Evolutionary conservation across 2,329 filamentous ascomycete species (phyloP).

Genomic region (Pezicula radicicola): DNA sequence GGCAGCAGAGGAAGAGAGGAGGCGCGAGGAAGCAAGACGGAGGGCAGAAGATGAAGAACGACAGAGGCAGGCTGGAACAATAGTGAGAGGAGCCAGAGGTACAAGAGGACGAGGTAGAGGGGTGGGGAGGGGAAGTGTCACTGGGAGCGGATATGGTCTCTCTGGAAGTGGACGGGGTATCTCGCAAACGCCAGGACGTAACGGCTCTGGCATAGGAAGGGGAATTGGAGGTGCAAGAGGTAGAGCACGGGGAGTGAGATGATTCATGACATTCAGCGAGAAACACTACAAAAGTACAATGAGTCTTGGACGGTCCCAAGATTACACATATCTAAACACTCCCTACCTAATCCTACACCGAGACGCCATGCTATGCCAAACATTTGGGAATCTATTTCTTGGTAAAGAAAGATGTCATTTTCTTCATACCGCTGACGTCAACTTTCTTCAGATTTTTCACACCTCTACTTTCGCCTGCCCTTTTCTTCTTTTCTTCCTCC

Average conservation of each 20-base stretch:
- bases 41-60: constrained; percentile 58
- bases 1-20: constrained; percentile 74
- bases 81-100: constrained; percentile 29
- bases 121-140: constrained; percentile 13
- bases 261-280: constrained; percentile 3
- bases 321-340: neutral
- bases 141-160: constrained; percentile 18
- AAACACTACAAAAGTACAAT: constrained; percentile 8
- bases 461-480: constrained; percentile 69
- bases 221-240: constrained; percentile 48
- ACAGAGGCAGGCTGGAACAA: constrained; percentile 38
- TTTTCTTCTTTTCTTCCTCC: constrained; percentile 84
- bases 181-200: constrained; percentile 29
- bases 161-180: constrained; percentile 21
- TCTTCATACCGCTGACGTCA: constrained; percentile 91
- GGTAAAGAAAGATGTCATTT: constrained; percentile 91
- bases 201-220: constrained; percentile 41
- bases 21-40: constrained; percentile 66
- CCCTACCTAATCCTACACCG: neutral
- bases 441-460: constrained; percentile 85
- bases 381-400: constrained; percentile 45
- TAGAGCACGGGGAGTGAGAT: constrained; percentile 47
- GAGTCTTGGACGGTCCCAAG: constrained; percentile 1
- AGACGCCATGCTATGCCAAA: constrained; percentile 5
- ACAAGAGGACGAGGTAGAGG: constrained; percentile 25